These are phyloP conservation scores for Pseudomassariella vexata DNA, from an alignment of 2,329 filamentous ascomycete genomes.

Conservation along the genomic window DNA sequence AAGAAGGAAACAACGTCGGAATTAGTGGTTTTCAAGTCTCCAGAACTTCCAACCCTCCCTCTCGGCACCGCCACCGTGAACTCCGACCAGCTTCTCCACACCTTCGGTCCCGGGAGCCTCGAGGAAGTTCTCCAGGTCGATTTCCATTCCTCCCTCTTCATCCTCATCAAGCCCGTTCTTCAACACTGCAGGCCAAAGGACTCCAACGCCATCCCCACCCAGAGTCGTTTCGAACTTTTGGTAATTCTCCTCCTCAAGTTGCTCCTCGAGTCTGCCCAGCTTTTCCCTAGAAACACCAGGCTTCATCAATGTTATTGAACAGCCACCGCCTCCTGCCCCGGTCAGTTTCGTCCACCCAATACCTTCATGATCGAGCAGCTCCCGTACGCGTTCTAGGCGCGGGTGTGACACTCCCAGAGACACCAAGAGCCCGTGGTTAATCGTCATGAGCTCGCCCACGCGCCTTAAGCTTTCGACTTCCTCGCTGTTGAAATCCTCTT, in stretches of 20 bases:
- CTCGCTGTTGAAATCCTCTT: constrained; percentile 62
- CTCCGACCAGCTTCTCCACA: constrained; percentile 82
- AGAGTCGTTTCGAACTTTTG: constrained; percentile 82
- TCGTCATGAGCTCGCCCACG: constrained; percentile 81
- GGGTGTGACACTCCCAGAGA: constrained; percentile 92
- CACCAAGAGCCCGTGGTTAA: constrained; percentile 92
- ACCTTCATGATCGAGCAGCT: constrained; percentile 80
- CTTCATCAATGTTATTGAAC: constrained; percentile 84
- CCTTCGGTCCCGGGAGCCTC: constrained; percentile 78
- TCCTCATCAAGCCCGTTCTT: constrained; percentile 79
- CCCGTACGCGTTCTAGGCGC: constrained; percentile 82
- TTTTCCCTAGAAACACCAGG: constrained; percentile 53
- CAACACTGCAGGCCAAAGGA: constrained; percentile 87
- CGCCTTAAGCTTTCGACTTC: constrained; percentile 60
- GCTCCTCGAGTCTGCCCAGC: constrained; percentile 57
- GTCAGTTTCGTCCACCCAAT: constrained; percentile 98
- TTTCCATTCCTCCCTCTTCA: constrained; percentile 79
- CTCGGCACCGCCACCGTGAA: constrained; percentile 61
- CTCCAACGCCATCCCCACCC: constrained; percentile 88
- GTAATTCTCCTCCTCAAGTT: constrained; percentile 68
- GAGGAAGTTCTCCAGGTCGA: constrained; percentile 79
- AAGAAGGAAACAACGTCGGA: too few relatives aligned
- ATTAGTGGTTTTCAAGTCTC: constrained; percentile 53
- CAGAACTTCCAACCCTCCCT: constrained; percentile 84
- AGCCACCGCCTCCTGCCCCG: constrained; percentile 90